Percentiles rank a stretch among this genome's conserved stretches.
phyloP scores from a whole-genome alignment of 73 alveolate genomes.

The Tetrahymena borealis region DNA sequence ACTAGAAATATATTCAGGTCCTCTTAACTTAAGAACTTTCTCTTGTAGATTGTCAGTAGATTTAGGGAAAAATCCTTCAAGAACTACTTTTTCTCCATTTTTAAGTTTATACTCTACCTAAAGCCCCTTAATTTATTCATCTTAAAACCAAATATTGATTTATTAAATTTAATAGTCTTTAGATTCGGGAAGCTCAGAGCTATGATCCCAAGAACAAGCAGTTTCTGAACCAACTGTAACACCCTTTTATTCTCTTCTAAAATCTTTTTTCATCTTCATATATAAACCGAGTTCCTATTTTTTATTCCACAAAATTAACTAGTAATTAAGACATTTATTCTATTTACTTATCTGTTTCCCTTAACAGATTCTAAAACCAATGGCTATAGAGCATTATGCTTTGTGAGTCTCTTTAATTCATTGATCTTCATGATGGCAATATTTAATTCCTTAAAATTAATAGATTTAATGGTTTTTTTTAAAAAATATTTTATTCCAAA shows the following conservation, averaged over 20 bases:
- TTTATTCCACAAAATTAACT: too few relatives aligned
- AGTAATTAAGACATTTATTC: too few relatives aligned
- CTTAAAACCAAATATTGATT: neutral
- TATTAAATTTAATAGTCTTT: neutral
- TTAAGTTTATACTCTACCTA: neutral
- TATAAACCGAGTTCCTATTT: neutral
- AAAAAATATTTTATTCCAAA: neutral
- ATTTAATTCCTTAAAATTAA: neutral
- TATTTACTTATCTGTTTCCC: neutral
- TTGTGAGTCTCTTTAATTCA: neutral
- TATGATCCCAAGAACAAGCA: neutral
- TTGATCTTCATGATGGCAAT: neutral
- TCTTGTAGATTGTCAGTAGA: neutral
- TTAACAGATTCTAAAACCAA: neutral
- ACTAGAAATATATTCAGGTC: neutral
- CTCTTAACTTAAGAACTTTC: neutral
- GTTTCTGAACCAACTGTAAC: neutral
- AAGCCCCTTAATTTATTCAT: neutral
- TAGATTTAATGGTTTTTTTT: neutral
- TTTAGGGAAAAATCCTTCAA: neutral
- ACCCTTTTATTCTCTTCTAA: neutral
- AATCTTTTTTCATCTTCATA: neutral
- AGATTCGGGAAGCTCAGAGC: neutral
- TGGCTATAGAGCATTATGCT: neutral
- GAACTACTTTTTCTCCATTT: neutral